Conservation (phyloP, 495 filamentous ascomycete species). For the Cercophora scortea region DNA sequence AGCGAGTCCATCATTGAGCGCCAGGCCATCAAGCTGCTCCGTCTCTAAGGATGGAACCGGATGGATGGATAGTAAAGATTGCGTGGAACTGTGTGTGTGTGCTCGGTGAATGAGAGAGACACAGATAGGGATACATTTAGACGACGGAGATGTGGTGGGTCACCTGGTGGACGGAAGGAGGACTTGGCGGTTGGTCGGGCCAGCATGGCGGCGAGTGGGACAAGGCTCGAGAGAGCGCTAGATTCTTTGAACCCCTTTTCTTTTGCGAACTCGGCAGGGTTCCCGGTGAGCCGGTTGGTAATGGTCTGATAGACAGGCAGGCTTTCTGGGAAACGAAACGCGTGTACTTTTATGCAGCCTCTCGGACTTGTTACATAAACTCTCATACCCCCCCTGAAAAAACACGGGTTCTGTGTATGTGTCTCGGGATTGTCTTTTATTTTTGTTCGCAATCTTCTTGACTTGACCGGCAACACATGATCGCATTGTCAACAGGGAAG, state of each 20-base stretch:
- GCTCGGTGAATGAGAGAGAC: no score
- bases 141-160: neutral
- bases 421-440: neutral
- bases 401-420: neutral
- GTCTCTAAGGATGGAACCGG: conserved; percentile 40
- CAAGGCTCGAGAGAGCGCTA: neutral
- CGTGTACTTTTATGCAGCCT: conserved; percentile 11
- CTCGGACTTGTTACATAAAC: conserved; percentile 6
- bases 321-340: conserved; percentile 4
- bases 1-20: conserved; percentile 73
- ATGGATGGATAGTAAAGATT: conserved; percentile 3
- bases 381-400: neutral
- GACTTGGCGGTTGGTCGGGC: neutral
- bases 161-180: neutral
- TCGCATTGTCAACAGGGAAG: no score
- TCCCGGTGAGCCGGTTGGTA: conserved; percentile 9
- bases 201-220: neutral
- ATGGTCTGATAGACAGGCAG: conserved; percentile 13
- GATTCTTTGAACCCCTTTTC: neutral
- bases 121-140: neutral
- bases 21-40: conserved; percentile 76
- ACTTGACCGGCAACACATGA: no score
- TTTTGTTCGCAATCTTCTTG: no score
- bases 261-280: neutral
- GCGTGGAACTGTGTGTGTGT: neutral